These are phyloP conservation scores for Daldinia sp. DNA, from an alignment of 2,329 filamentous ascomycete species.

Conservation along the genomic window DNA sequence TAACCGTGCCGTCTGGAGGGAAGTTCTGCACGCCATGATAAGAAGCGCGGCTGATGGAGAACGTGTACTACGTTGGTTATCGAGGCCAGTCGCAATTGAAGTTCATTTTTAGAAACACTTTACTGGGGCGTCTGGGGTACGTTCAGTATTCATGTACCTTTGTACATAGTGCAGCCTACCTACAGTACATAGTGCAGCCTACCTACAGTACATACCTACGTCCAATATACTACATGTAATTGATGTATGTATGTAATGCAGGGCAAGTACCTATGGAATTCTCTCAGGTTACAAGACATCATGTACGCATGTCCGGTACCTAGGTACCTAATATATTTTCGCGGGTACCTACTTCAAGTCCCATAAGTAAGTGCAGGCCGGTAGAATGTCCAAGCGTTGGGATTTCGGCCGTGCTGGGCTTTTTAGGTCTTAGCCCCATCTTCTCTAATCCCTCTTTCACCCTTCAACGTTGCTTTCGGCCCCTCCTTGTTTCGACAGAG, in stretches of 20 bases:
- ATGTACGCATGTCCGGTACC: not conserved
- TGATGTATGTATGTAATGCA: no score
- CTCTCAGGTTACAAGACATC: not conserved
- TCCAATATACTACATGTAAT: no score
- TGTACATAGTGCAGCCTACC: not conserved
- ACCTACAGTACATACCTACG: no score
- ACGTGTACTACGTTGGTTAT: conserved; percentile 9
- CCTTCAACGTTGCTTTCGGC: conserved; percentile 31
- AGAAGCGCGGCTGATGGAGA: conserved; percentile 15
- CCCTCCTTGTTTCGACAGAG: conserved; percentile 38
- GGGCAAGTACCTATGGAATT: not conserved
- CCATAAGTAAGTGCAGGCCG: not conserved
- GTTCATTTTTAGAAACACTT: conserved; percentile 41
- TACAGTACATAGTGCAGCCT: no score
- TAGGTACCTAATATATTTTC: not conserved
- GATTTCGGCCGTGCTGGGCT: conserved; percentile 16
- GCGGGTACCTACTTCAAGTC: not conserved
- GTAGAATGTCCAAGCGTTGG: conserved; percentile 20
- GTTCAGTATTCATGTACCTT: conserved; percentile 1
- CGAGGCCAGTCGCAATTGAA: not conserved
- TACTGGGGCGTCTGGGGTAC: conserved; percentile 28
- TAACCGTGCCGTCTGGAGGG: conserved; percentile 18
- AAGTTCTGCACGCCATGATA: conserved; percentile 5
- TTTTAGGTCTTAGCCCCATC: conserved; percentile 17
- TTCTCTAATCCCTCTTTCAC: conserved; percentile 26